Percentiles rank a stretch among this genome's conserved stretches.
phyloP scores from a whole-genome alignment of 2,329 filamentous ascomycete genomes.

The Neonectria hederae region DNA sequence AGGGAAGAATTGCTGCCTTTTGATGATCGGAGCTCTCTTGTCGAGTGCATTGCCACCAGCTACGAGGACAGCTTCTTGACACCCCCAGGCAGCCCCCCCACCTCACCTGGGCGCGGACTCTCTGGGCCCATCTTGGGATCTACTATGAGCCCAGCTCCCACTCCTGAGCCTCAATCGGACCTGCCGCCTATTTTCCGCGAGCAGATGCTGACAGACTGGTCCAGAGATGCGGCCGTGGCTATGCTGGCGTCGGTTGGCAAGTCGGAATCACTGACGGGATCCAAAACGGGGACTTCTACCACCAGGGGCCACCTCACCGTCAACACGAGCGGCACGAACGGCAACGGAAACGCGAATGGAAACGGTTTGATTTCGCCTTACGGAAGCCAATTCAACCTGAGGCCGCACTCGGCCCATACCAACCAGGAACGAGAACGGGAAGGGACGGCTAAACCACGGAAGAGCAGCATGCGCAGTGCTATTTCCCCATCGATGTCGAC shows the following conservation, averaged over 20 bases:
- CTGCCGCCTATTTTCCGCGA: constrained; percentile 75
- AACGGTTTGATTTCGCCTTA: constrained; percentile 56
- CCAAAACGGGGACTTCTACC: constrained; percentile 70
- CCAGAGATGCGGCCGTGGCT: constrained; percentile 75
- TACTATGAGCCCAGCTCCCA: constrained; percentile 52
- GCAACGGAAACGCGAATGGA: constrained; percentile 45
- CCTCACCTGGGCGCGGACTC: constrained; percentile 73
- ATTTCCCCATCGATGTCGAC: constrained; percentile 56
- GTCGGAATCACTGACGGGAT: constrained; percentile 79
- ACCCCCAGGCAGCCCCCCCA: constrained; percentile 74
- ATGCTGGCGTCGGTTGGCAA: constrained; percentile 75
- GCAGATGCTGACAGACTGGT: constrained; percentile 83
- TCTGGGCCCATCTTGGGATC: constrained; percentile 69
- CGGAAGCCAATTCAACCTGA: constrained; percentile 60
- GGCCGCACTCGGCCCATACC: constrained; percentile 57
- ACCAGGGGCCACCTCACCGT: constrained; percentile 66
- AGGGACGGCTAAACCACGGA: constrained; percentile 57
- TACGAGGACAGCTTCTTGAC: constrained; percentile 72
- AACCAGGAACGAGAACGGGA: constrained; percentile 47
- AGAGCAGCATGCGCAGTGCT: constrained; percentile 63
- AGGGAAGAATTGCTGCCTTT: constrained; percentile 77
- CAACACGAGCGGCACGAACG: constrained; percentile 55
- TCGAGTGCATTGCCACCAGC: constrained; percentile 76
- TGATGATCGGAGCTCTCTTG: constrained; percentile 74
- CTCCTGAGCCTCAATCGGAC: constrained; percentile 56